Percentiles rank a stretch among this genome's conserved stretches.
Conservation (phyloP, 306 rosid species). For the Sicyos baderoa region DNA sequence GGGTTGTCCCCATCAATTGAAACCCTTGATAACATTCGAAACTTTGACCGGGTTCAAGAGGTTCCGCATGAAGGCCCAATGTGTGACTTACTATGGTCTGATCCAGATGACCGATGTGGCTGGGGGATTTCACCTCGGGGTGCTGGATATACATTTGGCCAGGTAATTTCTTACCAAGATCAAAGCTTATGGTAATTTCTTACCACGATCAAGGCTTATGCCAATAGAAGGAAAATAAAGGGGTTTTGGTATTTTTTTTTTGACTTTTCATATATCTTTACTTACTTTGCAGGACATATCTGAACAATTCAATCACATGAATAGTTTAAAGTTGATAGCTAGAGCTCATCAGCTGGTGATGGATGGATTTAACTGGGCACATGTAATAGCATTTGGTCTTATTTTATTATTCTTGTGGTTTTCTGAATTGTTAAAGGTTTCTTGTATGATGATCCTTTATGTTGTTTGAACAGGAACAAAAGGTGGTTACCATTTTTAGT, state of each 20-base stretch:
- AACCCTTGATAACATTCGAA: conserved; percentile 88
- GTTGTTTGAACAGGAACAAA: conserved; percentile 76
- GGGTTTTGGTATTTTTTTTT: neutral
- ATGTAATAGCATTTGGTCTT: conserved; percentile 39
- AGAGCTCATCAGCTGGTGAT: conserved; percentile 99
- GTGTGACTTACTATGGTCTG: conserved; percentile 99
- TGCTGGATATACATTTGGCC: conserved; percentile 98
- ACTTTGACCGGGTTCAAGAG: conserved; percentile 99
- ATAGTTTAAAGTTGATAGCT: conserved; percentile 91
- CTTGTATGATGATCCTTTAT: conserved; percentile 24
- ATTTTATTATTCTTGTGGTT: neutral
- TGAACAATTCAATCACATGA: conserved; percentile 91
- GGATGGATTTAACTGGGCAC: conserved; percentile 99
- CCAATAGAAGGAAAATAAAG: conserved; percentile 1
- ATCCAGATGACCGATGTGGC: conserved; percentile 99
- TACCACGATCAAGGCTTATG: conserved; percentile 10
- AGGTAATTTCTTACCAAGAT: conserved; percentile 41
- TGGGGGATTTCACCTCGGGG: conserved; percentile 99
- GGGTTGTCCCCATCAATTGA: conserved; percentile 97
- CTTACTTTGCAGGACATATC: conserved; percentile 73
- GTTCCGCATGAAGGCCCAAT: conserved; percentile 99
- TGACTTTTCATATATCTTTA: neutral
- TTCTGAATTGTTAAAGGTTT: conserved; percentile 11
- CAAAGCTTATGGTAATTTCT: conserved; percentile 30
- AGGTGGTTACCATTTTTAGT: conserved; percentile 96